Evolutionary conservation across 2,329 filamentous ascomycete genomes (phyloP), one percentile per base, ranked within the genome.

Genomic region (Zalaria obscura): DNA sequence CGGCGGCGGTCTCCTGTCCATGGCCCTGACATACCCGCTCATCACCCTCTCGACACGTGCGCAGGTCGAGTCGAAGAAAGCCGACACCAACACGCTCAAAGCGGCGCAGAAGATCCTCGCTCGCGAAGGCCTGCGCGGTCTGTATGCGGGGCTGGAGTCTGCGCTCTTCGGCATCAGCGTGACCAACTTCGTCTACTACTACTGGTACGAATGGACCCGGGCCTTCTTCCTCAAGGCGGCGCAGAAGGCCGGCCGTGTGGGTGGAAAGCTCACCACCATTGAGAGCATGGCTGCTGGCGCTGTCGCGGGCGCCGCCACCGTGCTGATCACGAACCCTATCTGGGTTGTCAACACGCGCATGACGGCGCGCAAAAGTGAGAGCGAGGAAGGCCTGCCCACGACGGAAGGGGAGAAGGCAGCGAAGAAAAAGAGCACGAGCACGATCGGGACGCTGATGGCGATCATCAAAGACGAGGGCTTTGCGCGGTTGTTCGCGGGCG

Each of bases 121-220:
- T 52, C 83, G 91, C 52, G 91, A 98, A 65, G 91, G 91, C 54
- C 68, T 95, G 43, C 69, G 76, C 2, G 91, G 91, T 28, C 77
- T 98, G 31, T 98, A 96, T 61, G 80, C 91, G 5, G 91, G 91
- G 35, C 76, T 98, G 45, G 86, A 93, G 62, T 93, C 84, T 47
- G 91, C 91, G 40, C 72, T 98, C 36, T 95, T 98, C 63, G 91
- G 91, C 61, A 96, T 98, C 69, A 91, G 83, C 63, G 80, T 98
- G 52, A 98, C 91, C 54, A 98, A 98, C 70, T 98, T 98, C 60
- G 89, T 98, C 38, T 98, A 98, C 73, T 98, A 98, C 69, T 98
- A 96, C 72, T 98, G 85, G 71, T 98, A 96, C 65, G 91, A 98
- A 68, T 98, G 86, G 84, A 91, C 87, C 48, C 80, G 88, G 45